Evolutionary conservation across 495 filamentous ascomycete genomes (phyloP).

Genomic region (Astrothelium subdiscretum): DNA sequence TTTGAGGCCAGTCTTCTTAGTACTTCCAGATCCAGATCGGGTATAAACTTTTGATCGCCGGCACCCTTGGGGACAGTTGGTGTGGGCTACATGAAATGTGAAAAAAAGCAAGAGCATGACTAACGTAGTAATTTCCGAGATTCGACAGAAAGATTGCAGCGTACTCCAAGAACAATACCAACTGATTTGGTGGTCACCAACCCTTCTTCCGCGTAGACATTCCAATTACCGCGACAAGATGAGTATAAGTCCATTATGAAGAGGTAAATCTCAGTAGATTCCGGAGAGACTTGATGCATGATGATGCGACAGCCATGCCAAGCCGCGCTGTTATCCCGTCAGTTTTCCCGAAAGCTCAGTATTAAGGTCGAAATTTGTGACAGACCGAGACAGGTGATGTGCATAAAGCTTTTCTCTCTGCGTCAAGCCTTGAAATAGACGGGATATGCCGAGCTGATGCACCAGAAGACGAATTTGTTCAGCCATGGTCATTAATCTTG

Average conservation of each 20-base stretch:
- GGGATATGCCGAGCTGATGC: background rate
- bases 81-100: background rate
- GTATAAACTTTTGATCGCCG: constrained; percentile 27
- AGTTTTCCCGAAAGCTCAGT: background rate
- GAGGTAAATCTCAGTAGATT: constrained; percentile 29
- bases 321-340: constrained; percentile 19
- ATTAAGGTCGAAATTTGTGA: background rate
- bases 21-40: constrained; percentile 11
- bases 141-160: constrained; percentile 20
- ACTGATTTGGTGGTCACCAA: constrained; percentile 4
- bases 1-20: constrained; percentile 1
- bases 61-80: constrained; percentile 1
- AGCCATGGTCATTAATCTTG: background rate
- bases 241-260: constrained; percentile 30
- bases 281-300: constrained; percentile 32
- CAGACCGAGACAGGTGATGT: constrained; percentile 13
- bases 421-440: constrained; percentile 14
- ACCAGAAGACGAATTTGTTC: background rate
- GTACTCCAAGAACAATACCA: constrained; percentile 17
- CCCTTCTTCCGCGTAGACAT: constrained; percentile 12
- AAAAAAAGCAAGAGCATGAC: background rate
- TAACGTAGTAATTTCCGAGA: constrained; percentile 20
- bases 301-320: constrained; percentile 32
- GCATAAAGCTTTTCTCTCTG: constrained; percentile 24
- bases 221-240: constrained; percentile 28